Evolutionary conservation across 148 eudicot species (phyloP).

Genomic region (Fagopyrum tataricum): DNA sequence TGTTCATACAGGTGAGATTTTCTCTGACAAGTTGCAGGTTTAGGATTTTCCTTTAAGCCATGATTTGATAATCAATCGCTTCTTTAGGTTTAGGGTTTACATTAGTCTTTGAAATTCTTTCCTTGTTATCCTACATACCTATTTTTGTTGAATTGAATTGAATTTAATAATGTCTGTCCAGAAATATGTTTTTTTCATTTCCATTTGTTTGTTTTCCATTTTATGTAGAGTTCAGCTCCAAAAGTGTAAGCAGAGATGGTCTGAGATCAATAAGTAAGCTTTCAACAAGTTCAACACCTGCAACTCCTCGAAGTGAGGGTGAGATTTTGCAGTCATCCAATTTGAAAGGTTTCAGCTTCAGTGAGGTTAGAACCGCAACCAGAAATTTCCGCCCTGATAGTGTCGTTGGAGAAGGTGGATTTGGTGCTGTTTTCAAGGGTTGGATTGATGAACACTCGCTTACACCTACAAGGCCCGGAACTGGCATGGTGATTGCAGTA

Average conservation of each 20-base stretch:
- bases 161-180: background rate
- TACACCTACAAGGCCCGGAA: slow-evolving; percentile 16
- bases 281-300: slow-evolving; percentile 15
- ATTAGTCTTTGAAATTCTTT: background rate
- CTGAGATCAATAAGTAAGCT: slow-evolving; percentile 7
- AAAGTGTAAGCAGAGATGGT: slow-evolving; percentile 7
- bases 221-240: slow-evolving; percentile 13
- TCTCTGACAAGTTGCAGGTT: background rate
- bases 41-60: background rate
- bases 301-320: slow-evolving; percentile 18
- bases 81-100: no score
- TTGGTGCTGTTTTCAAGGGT: slow-evolving; percentile 21
- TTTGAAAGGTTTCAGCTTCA: slow-evolving; percentile 14
- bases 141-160: background rate
- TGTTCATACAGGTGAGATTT: slow-evolving; percentile 8
- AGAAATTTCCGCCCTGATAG: slow-evolving; percentile 19
- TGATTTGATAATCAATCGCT: background rate
- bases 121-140: background rate
- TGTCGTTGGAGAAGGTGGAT: slow-evolving; percentile 20
- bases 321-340: slow-evolving; percentile 17
- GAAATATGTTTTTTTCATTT: background rate
- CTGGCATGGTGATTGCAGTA: slow-evolving; percentile 19
- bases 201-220: background rate
- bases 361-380: slow-evolving; percentile 18
- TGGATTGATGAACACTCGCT: slow-evolving; percentile 21